Conservation (phyloP, 2,329 filamentous ascomycete genomes). For the Grosmannia clavigera region DNA sequence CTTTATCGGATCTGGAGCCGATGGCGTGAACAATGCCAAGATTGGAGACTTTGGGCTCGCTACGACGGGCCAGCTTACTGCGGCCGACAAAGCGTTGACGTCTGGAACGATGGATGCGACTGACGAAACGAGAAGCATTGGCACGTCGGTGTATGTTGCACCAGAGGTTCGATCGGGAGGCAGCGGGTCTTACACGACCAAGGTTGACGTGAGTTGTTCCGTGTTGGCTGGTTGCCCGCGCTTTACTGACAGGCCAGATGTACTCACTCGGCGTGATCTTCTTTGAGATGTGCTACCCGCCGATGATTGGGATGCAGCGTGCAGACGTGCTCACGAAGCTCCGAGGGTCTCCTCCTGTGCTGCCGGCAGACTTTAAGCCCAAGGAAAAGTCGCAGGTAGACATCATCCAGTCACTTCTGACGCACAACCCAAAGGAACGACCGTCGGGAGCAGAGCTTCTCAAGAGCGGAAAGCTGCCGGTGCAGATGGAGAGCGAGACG, state of each 20-base stretch:
- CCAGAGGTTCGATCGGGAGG: conserved; percentile 75
- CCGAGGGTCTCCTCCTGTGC: conserved; percentile 50
- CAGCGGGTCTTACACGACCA: conserved; percentile 71
- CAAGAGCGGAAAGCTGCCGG: conserved; percentile 72
- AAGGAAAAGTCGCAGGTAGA: conserved; percentile 61
- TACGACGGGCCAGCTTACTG: conserved; percentile 59
- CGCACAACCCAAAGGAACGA: conserved; percentile 68
- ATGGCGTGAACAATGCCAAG: conserved; percentile 77
- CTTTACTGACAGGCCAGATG: conserved; percentile 43
- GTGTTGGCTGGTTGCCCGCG: neutral
- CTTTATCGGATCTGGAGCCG: conserved; percentile 60
- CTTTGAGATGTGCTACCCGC: conserved; percentile 85
- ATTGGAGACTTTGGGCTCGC: conserved; percentile 96
- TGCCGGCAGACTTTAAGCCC: conserved; percentile 63
- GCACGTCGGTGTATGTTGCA: conserved; percentile 83
- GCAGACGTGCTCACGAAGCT: conserved; percentile 54
- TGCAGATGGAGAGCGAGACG: conserved; percentile 87
- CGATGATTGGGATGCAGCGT: conserved; percentile 51
- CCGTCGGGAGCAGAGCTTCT: conserved; percentile 75
- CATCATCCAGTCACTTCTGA: conserved; percentile 69
- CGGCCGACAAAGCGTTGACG: conserved; percentile 3
- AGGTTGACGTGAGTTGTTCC: conserved; percentile 61
- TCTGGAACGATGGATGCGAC: conserved; percentile 30
- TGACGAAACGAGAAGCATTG: conserved; percentile 60
- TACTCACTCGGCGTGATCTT: conserved; percentile 95